These are phyloP conservation scores for Camillea tinctor DNA, from an alignment of 2,329 filamentous ascomycete genomes.

Conservation along the genomic window DNA sequence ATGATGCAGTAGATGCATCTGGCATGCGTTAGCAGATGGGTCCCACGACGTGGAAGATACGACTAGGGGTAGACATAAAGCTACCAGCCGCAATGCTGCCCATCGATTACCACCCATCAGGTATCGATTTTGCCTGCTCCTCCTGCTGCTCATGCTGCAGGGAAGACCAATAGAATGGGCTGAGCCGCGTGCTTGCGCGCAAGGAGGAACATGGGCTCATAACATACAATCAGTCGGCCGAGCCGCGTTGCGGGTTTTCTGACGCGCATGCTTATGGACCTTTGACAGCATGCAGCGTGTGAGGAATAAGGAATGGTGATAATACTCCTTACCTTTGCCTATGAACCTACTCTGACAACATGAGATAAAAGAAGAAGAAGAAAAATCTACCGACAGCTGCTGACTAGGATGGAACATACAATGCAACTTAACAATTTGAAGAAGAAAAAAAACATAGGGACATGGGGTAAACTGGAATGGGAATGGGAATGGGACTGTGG, in stretches of 20 bases:
- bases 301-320: too few relatives aligned
- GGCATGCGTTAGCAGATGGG: constrained; percentile 26
- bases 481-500: too few relatives aligned
- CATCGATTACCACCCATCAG: constrained; percentile 27
- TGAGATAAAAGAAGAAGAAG: too few relatives aligned
- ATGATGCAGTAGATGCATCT: constrained; percentile 21
- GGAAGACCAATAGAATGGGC: background rate
- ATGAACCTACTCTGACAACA: too few relatives aligned
- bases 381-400: background rate
- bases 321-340: too few relatives aligned
- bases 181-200: background rate
- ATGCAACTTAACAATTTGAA: too few relatives aligned
- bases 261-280: background rate
- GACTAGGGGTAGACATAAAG: constrained; percentile 25
- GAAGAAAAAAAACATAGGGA: too few relatives aligned
- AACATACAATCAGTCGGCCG: background rate
- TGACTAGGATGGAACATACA: background rate
- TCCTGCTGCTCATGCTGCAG: constrained; percentile 18
- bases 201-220: background rate
- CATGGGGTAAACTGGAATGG: background rate
- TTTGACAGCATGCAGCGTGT: background rate
- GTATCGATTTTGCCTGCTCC: constrained; percentile 31
- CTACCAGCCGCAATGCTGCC: constrained; percentile 37
- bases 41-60: constrained; percentile 28
- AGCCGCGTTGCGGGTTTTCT: background rate